These are phyloP conservation scores for Leccinum disarticulatum DNA, from an alignment of 768 basidiomycete genomes.

Conservation along the genomic window DNA sequence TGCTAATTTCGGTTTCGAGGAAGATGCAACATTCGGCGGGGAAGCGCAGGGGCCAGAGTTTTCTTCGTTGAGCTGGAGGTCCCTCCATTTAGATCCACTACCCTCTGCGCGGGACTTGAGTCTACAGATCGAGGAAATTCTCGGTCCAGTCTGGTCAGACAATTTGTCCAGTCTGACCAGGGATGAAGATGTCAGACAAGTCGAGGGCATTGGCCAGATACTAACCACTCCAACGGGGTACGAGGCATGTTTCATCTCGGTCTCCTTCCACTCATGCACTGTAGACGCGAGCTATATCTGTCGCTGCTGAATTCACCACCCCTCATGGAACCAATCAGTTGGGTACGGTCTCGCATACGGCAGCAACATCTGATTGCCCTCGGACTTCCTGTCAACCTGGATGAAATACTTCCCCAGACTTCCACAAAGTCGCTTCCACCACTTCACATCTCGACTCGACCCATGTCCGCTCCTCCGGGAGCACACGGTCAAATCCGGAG, in stretches of 20 bases:
- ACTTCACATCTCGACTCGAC: conserved; percentile 80
- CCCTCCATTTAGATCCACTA: conserved; percentile 63
- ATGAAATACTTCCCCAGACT: conserved; percentile 79
- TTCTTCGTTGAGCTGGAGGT: conserved; percentile 52
- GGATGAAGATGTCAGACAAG: conserved; percentile 74
- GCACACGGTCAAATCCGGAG: conserved; percentile 37
- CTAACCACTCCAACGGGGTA: conserved; percentile 77
- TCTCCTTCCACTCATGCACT: conserved; percentile 23
- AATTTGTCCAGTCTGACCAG: conserved; percentile 55
- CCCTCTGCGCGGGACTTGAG: conserved; percentile 58
- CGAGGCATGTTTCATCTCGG: conserved; percentile 10
- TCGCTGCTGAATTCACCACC: conserved; percentile 70
- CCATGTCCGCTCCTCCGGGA: conserved; percentile 77
- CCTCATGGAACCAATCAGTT: conserved; percentile 82
- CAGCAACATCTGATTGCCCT: conserved; percentile 88
- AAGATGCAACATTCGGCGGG: conserved; percentile 24
- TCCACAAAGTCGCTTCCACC: conserved; percentile 70
- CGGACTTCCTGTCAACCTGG: conserved; percentile 92
- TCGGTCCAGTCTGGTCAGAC: conserved; percentile 64
- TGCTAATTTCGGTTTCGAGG: conserved; percentile 39
- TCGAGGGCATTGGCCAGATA: conserved; percentile 78
- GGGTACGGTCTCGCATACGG: conserved; percentile 90
- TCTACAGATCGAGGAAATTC: conserved; percentile 61
- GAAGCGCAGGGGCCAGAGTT: conserved; percentile 35
- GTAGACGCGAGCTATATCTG: conserved; percentile 78